These are phyloP conservation scores for Lecanicillium sp. DNA, from an alignment of 2,329 filamentous ascomycete genomes.

Conservation along the genomic window DNA sequence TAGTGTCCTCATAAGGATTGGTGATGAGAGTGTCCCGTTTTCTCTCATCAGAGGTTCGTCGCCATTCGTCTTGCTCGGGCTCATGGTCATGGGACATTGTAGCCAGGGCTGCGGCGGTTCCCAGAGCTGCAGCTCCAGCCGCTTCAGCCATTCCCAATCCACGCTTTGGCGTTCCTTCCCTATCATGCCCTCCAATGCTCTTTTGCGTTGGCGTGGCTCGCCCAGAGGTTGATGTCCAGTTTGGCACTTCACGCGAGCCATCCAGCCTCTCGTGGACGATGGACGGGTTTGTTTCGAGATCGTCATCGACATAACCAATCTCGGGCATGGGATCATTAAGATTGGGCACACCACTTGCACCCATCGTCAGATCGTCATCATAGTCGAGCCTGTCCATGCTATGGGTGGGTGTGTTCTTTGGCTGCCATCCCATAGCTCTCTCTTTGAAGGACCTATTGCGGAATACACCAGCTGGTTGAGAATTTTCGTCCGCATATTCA, in stretches of 20 bases:
- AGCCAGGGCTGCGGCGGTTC: conserved; percentile 39
- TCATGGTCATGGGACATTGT: conserved; percentile 40
- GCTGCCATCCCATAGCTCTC: conserved; percentile 48
- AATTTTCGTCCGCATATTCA: conserved; percentile 29
- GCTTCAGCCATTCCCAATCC: conserved; percentile 42
- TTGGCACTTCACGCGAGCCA: conserved; percentile 25
- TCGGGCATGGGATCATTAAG: conserved; percentile 67
- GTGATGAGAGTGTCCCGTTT: conserved; percentile 61
- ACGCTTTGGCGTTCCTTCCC: conserved; percentile 22
- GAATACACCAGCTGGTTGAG: conserved; percentile 42
- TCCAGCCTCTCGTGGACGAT: conserved; percentile 68
- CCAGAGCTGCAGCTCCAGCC: conserved; percentile 45
- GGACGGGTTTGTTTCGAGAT: conserved; percentile 79
- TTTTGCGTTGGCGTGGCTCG: conserved; percentile 41
- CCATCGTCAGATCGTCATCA: conserved; percentile 49
- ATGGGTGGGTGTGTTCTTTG: conserved; percentile 48
- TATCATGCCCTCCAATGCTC: conserved; percentile 19
- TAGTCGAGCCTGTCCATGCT: conserved; percentile 51
- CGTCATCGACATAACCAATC: conserved; percentile 59
- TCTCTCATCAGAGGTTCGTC: conserved; percentile 51
- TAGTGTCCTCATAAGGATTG: conserved; percentile 59
- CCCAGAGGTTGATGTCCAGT: conserved; percentile 44
- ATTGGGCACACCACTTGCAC: conserved; percentile 62
- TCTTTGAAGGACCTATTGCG: conserved; percentile 61
- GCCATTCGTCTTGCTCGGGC: conserved; percentile 58